Evolutionary conservation across 257 asterid genomes (phyloP).

Genomic region (Solanum virginianum): DNA sequence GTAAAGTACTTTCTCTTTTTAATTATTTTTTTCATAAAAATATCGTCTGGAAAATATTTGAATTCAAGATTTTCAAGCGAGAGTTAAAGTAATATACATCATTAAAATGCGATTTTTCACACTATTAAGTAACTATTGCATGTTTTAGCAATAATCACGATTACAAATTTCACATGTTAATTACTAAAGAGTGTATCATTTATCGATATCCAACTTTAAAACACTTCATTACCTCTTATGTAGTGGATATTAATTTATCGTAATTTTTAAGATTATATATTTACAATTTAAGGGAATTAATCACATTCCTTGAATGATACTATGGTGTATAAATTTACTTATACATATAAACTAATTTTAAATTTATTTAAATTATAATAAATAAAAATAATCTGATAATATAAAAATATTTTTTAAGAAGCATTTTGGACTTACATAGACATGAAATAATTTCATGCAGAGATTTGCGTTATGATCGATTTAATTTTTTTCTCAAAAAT

Average conservation of each 20-base stretch:
- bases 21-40: no score
- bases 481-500: neutral
- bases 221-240: neutral
- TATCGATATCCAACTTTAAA: neutral
- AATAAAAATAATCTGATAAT: no score
- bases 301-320: neutral
- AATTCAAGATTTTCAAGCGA: neutral
- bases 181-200: neutral
- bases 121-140: rapidly evolving
- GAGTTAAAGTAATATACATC: neutral
- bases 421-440: no score
- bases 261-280: neutral
- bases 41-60: neutral
- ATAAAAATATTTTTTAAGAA: no score
- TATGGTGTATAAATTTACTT: neutral
- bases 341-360: neutral
- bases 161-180: neutral
- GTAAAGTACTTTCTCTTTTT: constrained; percentile 5
- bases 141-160: neutral
- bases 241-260: neutral
- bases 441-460: constrained; percentile 14
- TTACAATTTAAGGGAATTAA: neutral
- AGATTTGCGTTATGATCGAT: constrained; percentile 17
- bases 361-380: no score
- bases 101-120: neutral